Evolutionary conservation across 371 early-diverging fungal genomes (phyloP), one percentile per base, ranked within the genome.

Genomic region (Apophysomyces variabilis): DNA sequence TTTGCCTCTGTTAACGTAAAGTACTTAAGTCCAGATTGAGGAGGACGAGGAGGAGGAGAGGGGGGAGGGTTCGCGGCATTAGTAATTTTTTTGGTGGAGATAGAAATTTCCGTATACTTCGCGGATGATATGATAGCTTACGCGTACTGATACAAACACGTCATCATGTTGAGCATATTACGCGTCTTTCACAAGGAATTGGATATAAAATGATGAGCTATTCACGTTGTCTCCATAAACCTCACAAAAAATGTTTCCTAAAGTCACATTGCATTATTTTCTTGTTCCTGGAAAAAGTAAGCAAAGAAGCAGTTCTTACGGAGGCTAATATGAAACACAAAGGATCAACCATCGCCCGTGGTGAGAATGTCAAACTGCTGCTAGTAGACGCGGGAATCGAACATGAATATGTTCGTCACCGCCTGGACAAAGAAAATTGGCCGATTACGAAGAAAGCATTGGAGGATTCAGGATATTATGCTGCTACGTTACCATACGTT

Each of bases 371-470:
- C 26, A 58, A 58, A 6, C 32, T 67, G 14, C 21, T 67, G 16
- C 50, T 67, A 11, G 43, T 58, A 35, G 67, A 67, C 43, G 57
- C 67, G 36, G 67, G 63, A 5, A 58, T 67, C 8, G 37, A 26
- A 14, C 44, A 62, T 47, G 39, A 62, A 26, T 67, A 62, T 37
- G 41, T 54, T 11, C 47, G 58, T 14, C 54, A 50, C 21, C 8
- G 9, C 21, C 21, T 50, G 5, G 54, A 50, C 54, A 50, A 50
- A 21, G 54, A 50, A 18, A 50, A 16, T 9, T 50, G 54, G 54
- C 54, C 54, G 7, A 7, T 9, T 4, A 50, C 16, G 5, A 50
- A 50, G 21, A 4, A 50, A 8, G 54, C 54, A 4, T 21, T 50
- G 6, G 21, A 50, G 21, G 54, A 50, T 1, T 21, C 21, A 4